A percentile compares a stretch with the other conserved stretches of the same genome.
These are phyloP conservation scores for Claviceps sp. DNA, from an alignment of 2,329 filamentous ascomycete genomes.

Conservation along the genomic window DNA sequence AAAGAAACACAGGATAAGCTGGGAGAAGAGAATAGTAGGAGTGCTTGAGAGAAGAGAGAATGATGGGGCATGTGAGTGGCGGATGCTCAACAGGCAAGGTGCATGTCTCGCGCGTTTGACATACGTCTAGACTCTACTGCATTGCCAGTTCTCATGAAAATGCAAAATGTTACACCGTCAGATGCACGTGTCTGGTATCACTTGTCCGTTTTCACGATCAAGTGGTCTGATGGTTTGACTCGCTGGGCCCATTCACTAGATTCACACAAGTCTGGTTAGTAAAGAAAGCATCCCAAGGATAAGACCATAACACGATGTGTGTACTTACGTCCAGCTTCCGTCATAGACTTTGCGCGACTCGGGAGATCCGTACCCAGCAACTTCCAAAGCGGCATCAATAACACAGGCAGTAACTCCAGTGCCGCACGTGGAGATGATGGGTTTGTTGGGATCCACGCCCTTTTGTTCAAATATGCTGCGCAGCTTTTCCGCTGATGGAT, in stretches of 20 bases:
- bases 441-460: conserved; percentile 63
- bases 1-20: background rate
- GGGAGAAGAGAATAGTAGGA: background rate
- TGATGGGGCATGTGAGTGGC: background rate
- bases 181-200: background rate
- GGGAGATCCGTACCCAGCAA: conserved; percentile 58
- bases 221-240: conserved; percentile 44
- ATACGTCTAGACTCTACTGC: background rate
- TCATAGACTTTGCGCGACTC: conserved; percentile 72
- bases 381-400: conserved; percentile 72
- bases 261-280: conserved; percentile 13
- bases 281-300: background rate
- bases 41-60: background rate
- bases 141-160: background rate
- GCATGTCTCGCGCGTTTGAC: background rate
- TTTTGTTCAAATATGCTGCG: conserved; percentile 65
- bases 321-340: conserved; percentile 89
- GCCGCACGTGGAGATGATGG: conserved; percentile 80
- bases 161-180: background rate
- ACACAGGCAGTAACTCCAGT: conserved; percentile 90
- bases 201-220: conserved; percentile 42
- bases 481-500: conserved; percentile 60
- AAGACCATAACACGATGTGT: background rate
- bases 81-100: background rate
- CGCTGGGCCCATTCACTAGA: conserved; percentile 55